A percentile compares a stretch with the other conserved stretches of the same genome.
Evolutionary conservation across 495 filamentous ascomycete genomes (phyloP).

Genomic region (Ramalina intermedia): DNA sequence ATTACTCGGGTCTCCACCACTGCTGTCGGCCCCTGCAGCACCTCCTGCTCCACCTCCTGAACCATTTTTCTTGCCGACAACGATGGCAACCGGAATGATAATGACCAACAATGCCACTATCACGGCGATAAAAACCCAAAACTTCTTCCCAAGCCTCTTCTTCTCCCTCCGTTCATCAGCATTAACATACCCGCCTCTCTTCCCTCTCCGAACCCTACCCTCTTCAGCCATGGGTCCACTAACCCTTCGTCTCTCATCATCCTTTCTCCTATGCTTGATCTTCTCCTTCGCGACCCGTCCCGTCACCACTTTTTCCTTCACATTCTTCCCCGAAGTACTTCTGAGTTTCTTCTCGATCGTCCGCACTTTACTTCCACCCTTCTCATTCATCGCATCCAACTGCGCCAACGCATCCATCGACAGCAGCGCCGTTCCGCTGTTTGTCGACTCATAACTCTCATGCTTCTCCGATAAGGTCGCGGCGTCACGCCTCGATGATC

Average conservation of each 20-base stretch:
- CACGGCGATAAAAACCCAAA: constrained; percentile 19
- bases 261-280: constrained; percentile 18
- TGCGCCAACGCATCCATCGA: constrained; percentile 43
- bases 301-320: constrained; percentile 19
- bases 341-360: constrained; percentile 8
- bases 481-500: background rate
- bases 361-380: constrained; percentile 16
- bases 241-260: constrained; percentile 39
- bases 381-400: constrained; percentile 42
- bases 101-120: constrained; percentile 52
- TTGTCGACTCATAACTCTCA: constrained; percentile 5
- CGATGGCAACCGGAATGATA: constrained; percentile 58
- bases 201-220: constrained; percentile 23
- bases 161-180: constrained; percentile 19
- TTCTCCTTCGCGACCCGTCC: constrained; percentile 12
- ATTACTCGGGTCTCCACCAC: constrained; percentile 30
- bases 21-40: constrained; percentile 16
- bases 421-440: constrained; percentile 1
- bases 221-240: constrained; percentile 59
- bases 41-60: constrained; percentile 10
- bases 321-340: constrained; percentile 13
- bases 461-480: constrained; percentile 6
- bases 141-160: constrained; percentile 25
- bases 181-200: constrained; percentile 15
- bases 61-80: constrained; percentile 51